Base-by-base conservation (phyloP, 2,329 filamentous ascomycete species). In the Sclerotinia trifoliorum region DNA sequence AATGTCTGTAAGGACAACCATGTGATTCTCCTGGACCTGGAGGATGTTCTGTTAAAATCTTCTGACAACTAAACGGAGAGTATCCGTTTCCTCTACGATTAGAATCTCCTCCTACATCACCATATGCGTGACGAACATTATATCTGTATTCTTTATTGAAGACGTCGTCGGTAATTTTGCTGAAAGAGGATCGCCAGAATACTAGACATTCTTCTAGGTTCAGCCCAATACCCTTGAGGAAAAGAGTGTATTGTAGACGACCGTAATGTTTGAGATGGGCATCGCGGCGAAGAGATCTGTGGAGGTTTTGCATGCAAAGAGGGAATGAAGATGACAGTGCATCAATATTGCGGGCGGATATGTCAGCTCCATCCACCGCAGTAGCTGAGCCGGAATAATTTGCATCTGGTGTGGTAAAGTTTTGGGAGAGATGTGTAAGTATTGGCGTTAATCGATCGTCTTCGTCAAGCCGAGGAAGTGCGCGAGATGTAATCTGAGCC, bases 101-200 rank as follows among this genome's bases (percentile, higher is more conserved):
- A 26, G 88, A 85, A 79, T 98, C 94, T 68, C 94, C 94, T 66
- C 95, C 95, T 0, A 98, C 95, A 75, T 98, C 94, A 73, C 95
- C 95, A 78, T 98, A 99, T 0, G 84, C 80, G 83, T 99, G 94
- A n/a, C 94, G 91, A 68, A 98, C 87, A 78, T 99, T 98, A 84
- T 99, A 99, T 56, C 91, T 87, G 81, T 99, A 98, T 78, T 97
- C 93, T 77, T 97, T 98, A 80, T 96, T 96, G 85, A 98, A 99
- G 48, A 90, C 90, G 75, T 98, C 94, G 76, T 98, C 95, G 0
- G 92, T 94, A 72, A 96, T 88, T 73, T 93, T 90, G 78, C 88
- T 88, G 85, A 99, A 98, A 39, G 86, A 84, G 71, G 88, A 86
- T 15, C 95, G 89, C 95, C 95, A 99, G 82, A 99, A 99, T 17